Conservation (phyloP, 2,329 filamentous ascomycete species). For the Pyrenophora graminea region DNA sequence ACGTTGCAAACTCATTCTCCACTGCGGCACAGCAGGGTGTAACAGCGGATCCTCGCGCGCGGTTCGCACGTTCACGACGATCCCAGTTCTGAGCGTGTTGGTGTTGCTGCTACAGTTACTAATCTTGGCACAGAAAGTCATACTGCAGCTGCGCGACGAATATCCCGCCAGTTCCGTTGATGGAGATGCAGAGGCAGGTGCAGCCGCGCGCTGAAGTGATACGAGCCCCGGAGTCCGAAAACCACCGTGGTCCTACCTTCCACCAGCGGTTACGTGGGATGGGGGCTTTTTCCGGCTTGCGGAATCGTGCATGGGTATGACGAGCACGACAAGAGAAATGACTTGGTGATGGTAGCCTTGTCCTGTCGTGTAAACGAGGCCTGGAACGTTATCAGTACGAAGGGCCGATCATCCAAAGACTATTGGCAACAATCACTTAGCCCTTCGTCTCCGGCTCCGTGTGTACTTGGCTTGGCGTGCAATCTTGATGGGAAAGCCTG, state of each 20-base stretch:
- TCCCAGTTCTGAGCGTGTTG: neutral
- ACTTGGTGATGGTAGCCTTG: neutral
- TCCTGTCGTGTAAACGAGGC: neutral
- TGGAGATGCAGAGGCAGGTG: constrained; percentile 29
- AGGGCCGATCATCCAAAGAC: neutral
- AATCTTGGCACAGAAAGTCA: constrained; percentile 48
- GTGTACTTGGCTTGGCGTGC: constrained; percentile 7
- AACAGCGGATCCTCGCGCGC: constrained; percentile 17
- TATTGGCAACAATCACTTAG: constrained; percentile 3
- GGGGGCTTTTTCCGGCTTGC: neutral
- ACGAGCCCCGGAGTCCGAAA: constrained; percentile 10
- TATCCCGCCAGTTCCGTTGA: constrained; percentile 41
- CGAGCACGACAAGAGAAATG: neutral
- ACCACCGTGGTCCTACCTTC: constrained; percentile 9
- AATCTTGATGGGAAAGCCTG: neutral
- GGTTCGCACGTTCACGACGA: constrained; percentile 2
- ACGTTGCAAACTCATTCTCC: constrained; percentile 47
- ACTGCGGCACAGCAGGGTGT: constrained; percentile 13
- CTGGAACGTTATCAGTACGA: constrained; percentile 2
- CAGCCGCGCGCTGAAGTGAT: constrained; percentile 28
- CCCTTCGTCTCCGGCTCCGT: constrained; percentile 3
- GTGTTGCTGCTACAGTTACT: constrained; percentile 11
- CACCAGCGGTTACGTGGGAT: constrained; percentile 12
- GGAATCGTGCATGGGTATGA: too few species aligned
- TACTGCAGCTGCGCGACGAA: constrained; percentile 51